phyloP scores from a whole-genome alignment of 805 yeast genomes.

The Pichia eremophila region DNA sequence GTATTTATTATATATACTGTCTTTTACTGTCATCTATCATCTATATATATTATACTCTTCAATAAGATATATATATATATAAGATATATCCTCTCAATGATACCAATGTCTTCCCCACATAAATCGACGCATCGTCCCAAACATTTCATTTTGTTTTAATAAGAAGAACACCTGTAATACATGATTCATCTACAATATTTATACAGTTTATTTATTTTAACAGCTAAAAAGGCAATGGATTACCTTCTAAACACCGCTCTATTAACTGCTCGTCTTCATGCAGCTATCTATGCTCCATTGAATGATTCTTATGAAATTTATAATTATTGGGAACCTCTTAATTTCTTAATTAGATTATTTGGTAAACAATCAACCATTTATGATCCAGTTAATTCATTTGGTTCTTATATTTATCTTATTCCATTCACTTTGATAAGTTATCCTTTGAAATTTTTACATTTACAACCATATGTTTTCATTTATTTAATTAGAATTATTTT shows the following conservation, averaged over 20 bases:
- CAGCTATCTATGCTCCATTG: conserved; percentile 35
- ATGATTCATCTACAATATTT: too few relatives aligned
- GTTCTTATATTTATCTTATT: conserved; percentile 74
- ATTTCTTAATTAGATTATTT: conserved; percentile 64
- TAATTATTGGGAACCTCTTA: conserved; percentile 93
- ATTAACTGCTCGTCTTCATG: conserved; percentile 12
- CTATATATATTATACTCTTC: too few relatives aligned
- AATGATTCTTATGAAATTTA: conserved; percentile 65
- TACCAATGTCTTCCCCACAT: too few relatives aligned
- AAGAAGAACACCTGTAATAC: too few relatives aligned
- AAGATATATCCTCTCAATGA: too few relatives aligned
- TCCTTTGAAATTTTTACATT: conserved; percentile 11
- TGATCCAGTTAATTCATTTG: conserved; percentile 77
- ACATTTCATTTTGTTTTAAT: too few relatives aligned
- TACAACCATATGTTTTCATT: conserved; percentile 30
- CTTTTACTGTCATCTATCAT: too few relatives aligned
- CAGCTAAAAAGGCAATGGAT: background rate
- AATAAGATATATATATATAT: too few relatives aligned
- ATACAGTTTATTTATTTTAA: too few relatives aligned
- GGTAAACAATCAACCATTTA: conserved; percentile 97
- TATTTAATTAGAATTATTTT: conserved; percentile 42
- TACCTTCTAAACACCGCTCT: conserved; percentile 3
- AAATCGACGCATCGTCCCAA: too few relatives aligned
- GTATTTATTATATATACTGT: too few relatives aligned
- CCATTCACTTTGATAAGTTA: conserved; percentile 30